Conservation (phyloP, 805 yeast species). For the Spathaspora hagerdaliae region DNA sequence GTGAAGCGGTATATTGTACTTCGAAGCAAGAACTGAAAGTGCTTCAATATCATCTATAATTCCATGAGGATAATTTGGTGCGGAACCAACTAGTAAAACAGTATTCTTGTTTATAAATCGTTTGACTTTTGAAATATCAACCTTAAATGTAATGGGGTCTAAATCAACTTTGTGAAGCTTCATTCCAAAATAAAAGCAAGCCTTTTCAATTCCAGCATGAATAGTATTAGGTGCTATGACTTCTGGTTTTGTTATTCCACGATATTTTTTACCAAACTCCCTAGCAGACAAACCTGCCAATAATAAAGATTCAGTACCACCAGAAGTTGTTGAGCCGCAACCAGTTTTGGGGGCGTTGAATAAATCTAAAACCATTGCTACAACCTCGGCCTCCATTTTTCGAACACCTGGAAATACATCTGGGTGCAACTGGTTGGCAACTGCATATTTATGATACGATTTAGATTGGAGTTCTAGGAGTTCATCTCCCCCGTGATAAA, state of each 20-base stretch:
- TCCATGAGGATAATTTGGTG: constrained; percentile 97
- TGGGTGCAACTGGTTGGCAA: constrained; percentile 94
- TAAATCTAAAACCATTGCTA: constrained; percentile 77
- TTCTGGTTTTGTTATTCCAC: constrained; percentile 69
- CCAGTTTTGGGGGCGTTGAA: constrained; percentile 68
- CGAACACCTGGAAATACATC: constrained; percentile 96
- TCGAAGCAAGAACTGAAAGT: constrained; percentile 61
- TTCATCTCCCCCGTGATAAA: constrained; percentile 91
- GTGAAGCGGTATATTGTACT: constrained; percentile 76
- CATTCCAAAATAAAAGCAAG: constrained; percentile 86
- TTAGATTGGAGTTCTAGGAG: constrained; percentile 67
- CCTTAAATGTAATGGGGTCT: constrained; percentile 64
- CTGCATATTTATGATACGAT: constrained; percentile 73
- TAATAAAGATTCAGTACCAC: constrained; percentile 92
- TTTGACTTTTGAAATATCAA: constrained; percentile 58
- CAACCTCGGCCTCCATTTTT: constrained; percentile 94
- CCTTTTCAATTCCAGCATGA: constrained; percentile 95
- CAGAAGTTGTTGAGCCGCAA: constrained; percentile 81
- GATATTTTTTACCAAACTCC: constrained; percentile 57
- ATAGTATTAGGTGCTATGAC: constrained; percentile 84
- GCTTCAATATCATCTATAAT: constrained; percentile 84
- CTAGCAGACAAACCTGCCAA: constrained; percentile 87
- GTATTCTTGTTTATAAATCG: constrained; percentile 74
- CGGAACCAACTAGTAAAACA: constrained; percentile 83
- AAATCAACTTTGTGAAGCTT: constrained; percentile 76